Conservation (phyloP, 2,329 filamentous ascomycete genomes). For the Neonectria magnoliae region DNA sequence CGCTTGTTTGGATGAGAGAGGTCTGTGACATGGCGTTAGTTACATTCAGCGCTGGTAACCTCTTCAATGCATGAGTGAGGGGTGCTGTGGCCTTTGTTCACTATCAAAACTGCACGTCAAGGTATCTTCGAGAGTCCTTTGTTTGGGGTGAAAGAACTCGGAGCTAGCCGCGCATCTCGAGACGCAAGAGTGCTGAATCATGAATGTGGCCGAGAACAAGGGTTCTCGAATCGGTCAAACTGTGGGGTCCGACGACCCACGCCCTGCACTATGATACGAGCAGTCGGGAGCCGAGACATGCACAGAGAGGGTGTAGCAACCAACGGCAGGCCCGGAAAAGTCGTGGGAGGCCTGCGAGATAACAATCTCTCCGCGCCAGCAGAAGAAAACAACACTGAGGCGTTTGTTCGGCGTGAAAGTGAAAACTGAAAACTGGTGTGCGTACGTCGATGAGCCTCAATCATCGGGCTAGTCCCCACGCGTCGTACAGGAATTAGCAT, state of each 20-base stretch:
- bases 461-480: neutral
- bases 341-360: conserved; percentile 1
- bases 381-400: neutral
- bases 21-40: too few species aligned
- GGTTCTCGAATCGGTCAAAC: neutral
- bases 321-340: neutral
- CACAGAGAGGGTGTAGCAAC: neutral
- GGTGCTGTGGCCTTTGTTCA: neutral
- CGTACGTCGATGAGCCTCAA: neutral
- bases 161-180: too few species aligned
- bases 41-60: too few species aligned
- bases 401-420: neutral
- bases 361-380: neutral
- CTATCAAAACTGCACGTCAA: neutral
- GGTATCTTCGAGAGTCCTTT: neutral
- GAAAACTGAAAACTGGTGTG: neutral
- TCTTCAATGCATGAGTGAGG: neutral
- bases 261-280: neutral
- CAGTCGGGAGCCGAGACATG: neutral
- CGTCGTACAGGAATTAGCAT: neutral
- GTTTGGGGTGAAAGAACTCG: neutral
- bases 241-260: neutral
- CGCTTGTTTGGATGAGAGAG: neutral
- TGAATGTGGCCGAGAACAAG: neutral
- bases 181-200: neutral